Evolutionary conservation across 116 monocot genomes (phyloP).

Genomic region (Zostera marina): DNA sequence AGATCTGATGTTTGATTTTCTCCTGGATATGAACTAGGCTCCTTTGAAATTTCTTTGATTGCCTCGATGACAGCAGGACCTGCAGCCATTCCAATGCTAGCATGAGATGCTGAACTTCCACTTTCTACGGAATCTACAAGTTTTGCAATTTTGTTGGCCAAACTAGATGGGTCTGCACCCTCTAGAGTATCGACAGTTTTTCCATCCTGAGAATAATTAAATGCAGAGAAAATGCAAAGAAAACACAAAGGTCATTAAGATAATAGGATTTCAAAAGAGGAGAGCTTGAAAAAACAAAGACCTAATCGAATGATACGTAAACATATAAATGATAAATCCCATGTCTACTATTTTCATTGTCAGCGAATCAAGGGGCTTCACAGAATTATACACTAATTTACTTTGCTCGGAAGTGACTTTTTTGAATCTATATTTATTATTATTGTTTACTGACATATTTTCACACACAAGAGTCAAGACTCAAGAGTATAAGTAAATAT

Average conservation of each 20-base stretch:
- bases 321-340: too few species aligned
- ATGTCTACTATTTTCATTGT: too few species aligned
- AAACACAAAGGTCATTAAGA: not conserved
- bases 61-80: constrained; percentile 52
- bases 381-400: too few species aligned
- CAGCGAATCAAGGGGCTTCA: too few species aligned
- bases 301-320: too few species aligned
- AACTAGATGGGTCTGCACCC: constrained; percentile 69
- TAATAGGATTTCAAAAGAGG: too few species aligned
- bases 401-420: too few species aligned
- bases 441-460: too few species aligned
- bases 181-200: constrained; percentile 66
- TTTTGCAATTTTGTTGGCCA: constrained; percentile 85
- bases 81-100: constrained; percentile 71
- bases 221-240: not conserved
- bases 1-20: constrained; percentile 11
- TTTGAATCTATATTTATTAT: too few species aligned
- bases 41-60: constrained; percentile 42
- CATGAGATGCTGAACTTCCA: constrained; percentile 56
- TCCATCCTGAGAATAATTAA: constrained; percentile 33
- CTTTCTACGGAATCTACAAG: constrained; percentile 33
- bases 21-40: constrained; percentile 22
- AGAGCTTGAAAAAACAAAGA: too few species aligned
- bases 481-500: too few species aligned
- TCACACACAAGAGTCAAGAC: too few species aligned